Evolutionary conservation across 2,329 filamentous ascomycete genomes (phyloP), one percentile per base, ranked within the genome.

Genomic region (Diaporthe sp.): DNA sequence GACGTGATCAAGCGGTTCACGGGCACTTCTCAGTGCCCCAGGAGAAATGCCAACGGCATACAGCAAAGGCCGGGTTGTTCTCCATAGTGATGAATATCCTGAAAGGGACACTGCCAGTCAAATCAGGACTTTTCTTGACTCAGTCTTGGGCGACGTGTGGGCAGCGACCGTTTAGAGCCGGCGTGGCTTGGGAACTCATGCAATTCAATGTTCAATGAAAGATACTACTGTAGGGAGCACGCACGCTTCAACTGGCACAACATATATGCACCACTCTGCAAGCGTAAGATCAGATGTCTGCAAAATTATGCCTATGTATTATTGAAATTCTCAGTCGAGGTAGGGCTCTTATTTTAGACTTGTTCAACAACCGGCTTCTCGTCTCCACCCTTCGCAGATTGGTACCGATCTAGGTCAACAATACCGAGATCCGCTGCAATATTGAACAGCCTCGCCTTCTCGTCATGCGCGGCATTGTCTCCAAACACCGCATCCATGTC

Each of bases 401-500:
- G 51, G n/a, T 34, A 55, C 2, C 61, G 53, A 49, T 60, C 72
- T 3, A 70, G 37, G 31, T 60, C 72, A 17, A 70, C 63, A 17
- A 74, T 47, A 25, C 61, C 61, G 28, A 68, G 51, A 20, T 74
- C 72, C 3, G 76, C 75, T 2, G 76, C 75, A 39, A 76, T 77
- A 5, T 67, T 68, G 49, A 76, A 75, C 37, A 77, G 58, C 31
- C 76, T 71, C 44, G 55, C 44, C 75, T 81, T 80, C 76, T 81
- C 81, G 71, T 81, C 79, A 65, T 81, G 78, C 10, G 81, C 80
- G 2, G 76, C 78, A 2, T 74, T 78, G 58, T 82, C 80, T 12
- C 81, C 81, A 72, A 83, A 85, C 10, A 84, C 79, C 6, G 79
- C 74, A 76, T 88, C 87, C 87, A 89, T 89, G 75, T 89, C 86